Conservation (phyloP, 2,329 filamentous ascomycete genomes). For the Clonostachys rhizophaga region DNA sequence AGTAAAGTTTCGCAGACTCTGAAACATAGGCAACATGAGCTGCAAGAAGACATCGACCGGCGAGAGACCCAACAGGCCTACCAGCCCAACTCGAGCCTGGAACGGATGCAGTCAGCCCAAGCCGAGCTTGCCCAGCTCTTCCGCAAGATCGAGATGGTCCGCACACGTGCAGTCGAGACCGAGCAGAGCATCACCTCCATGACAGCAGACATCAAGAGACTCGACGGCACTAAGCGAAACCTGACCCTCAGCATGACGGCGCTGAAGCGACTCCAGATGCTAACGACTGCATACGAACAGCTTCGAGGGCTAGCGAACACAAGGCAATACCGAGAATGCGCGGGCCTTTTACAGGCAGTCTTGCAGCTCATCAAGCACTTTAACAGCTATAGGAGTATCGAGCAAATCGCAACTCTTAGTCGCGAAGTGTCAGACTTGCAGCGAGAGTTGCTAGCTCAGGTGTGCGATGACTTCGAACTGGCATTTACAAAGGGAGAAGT, state of each 20-base stretch:
- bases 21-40: constrained; percentile 71
- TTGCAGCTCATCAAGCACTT: constrained; percentile 98
- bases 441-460: constrained; percentile 86
- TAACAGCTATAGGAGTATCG: constrained; percentile 95
- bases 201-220: constrained; percentile 97
- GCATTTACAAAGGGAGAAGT: constrained; percentile 89
- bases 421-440: constrained; percentile 92
- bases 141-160: constrained; percentile 90
- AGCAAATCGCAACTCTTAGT: constrained; percentile 92
- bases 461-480: constrained; percentile 98
- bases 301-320: constrained; percentile 77
- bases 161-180: constrained; percentile 82
- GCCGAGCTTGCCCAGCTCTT: constrained; percentile 86
- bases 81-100: constrained; percentile 80
- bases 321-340: constrained; percentile 91
- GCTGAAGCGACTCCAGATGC: constrained; percentile 93
- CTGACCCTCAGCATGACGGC: constrained; percentile 97
- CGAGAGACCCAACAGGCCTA: constrained; percentile 77
- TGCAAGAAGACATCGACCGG: constrained; percentile 71
- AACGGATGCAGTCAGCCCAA: constrained; percentile 88
- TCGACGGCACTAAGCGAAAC: constrained; percentile 96
- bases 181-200: constrained; percentile 96
- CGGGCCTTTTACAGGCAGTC: constrained; percentile 88
- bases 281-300: constrained; percentile 98
- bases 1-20: constrained; percentile 70